phyloP scores from a whole-genome alignment of 2,329 filamentous ascomycete species.

The Penicillium hesseltinei region DNA sequence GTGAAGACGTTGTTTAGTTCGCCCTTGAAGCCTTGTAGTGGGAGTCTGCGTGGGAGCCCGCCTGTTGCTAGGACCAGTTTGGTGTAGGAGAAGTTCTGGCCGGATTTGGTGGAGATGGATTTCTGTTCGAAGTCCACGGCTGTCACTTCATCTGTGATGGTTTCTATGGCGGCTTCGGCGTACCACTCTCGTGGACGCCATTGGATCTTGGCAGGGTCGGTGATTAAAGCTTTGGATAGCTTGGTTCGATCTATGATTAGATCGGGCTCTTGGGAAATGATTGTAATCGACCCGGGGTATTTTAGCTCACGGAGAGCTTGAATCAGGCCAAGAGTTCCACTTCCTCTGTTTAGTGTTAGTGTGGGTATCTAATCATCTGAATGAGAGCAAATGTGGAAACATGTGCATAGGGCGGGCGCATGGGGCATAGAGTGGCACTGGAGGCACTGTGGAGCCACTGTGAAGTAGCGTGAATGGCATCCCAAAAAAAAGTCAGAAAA shows the following conservation, averaged over 20 bases:
- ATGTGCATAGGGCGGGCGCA: neutral
- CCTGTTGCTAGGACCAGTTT: conserved; percentile 91
- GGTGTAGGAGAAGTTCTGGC: conserved; percentile 70
- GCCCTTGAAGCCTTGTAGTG: conserved; percentile 75
- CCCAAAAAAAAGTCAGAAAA: neutral
- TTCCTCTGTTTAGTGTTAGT: conserved; percentile 57
- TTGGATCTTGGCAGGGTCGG: conserved; percentile 74
- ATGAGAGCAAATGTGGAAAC: neutral
- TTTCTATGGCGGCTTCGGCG: conserved; percentile 58
- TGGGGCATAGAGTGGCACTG: neutral
- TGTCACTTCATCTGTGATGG: conserved; percentile 61
- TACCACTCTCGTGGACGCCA: conserved; percentile 78
- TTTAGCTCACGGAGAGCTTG: conserved; percentile 81
- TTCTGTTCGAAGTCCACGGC: conserved; percentile 73
- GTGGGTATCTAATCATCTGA: neutral
- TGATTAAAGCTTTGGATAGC: conserved; percentile 87
- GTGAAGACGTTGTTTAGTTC: conserved; percentile 84
- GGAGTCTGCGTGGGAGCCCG: conserved; percentile 71
- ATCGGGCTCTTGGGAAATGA: conserved; percentile 81
- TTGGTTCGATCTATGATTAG: conserved; percentile 91
- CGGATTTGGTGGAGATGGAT: conserved; percentile 70
- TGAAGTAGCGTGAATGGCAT: neutral
- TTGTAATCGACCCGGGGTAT: conserved; percentile 74
- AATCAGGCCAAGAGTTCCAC: conserved; percentile 75
- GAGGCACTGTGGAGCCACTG: neutral